Evolutionary conservation across 2,329 filamentous ascomycete species (phyloP).

Genomic region (Claviceps sp.): DNA sequence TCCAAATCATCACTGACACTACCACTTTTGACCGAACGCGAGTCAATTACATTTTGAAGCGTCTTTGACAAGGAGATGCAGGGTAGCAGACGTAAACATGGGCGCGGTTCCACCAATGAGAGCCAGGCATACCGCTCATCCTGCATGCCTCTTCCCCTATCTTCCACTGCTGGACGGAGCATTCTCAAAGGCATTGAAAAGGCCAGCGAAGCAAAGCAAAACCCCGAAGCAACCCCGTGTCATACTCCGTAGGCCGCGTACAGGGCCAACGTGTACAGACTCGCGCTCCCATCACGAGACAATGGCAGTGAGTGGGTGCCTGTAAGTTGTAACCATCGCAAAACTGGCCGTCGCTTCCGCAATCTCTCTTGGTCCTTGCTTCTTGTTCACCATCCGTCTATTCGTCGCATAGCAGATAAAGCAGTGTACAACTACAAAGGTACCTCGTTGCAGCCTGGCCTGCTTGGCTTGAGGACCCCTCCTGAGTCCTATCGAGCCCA

Average conservation of each 20-base stretch:
- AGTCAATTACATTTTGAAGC: too few species aligned
- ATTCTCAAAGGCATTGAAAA: constrained; percentile 5
- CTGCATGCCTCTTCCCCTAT: neutral
- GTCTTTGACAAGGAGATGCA: too few species aligned
- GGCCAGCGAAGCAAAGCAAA: constrained; percentile 5
- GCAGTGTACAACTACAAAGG: neutral
- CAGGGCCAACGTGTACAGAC: neutral
- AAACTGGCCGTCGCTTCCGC: neutral
- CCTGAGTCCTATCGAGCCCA: neutral
- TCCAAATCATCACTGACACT: too few species aligned
- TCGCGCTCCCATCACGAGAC: neutral
- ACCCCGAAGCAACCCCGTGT: too few species aligned
- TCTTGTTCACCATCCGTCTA: neutral
- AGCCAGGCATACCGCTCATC: neutral
- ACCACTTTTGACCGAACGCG: too few species aligned
- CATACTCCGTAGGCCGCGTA: neutral
- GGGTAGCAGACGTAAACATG: neutral
- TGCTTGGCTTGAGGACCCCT: constrained; percentile 1
- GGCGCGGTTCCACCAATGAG: neutral
- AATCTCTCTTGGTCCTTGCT: neutral
- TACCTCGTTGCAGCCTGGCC: neutral
- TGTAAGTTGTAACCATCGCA: neutral
- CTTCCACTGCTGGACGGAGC: neutral
- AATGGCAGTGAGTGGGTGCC: neutral
- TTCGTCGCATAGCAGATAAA: neutral